A percentile compares a stretch with the other conserved stretches of the same genome.
These are phyloP conservation scores for Ceratocystis lukuohia DNA, from an alignment of 2,329 filamentous ascomycete genomes.

Conservation along the genomic window DNA sequence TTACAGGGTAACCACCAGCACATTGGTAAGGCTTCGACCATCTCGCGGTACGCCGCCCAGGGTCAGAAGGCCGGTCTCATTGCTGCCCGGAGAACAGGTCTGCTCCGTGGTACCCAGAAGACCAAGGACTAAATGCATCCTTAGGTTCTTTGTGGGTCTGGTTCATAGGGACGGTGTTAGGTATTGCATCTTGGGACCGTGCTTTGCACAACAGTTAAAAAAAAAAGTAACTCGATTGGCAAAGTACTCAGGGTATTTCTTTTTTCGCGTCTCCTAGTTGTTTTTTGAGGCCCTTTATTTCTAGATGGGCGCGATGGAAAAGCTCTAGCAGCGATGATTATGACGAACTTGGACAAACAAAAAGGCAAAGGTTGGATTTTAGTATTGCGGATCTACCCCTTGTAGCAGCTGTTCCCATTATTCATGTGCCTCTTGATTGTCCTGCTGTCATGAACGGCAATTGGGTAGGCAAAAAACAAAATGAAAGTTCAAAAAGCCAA, in stretches of 20 bases:
- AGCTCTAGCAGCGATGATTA: conserved; percentile 19
- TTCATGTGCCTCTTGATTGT: conserved; percentile 15
- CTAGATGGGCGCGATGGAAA: conserved; percentile 17
- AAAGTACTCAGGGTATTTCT: conserved; percentile 23
- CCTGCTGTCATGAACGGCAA: conserved; percentile 9
- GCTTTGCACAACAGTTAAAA: conserved; percentile 33
- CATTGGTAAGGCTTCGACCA: conserved; percentile 99
- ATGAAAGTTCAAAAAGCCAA: conserved; percentile 16
- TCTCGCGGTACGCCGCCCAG: conserved; percentile 91
- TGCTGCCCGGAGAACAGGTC: conserved; percentile 97
- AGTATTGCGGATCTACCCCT: conserved; percentile 16
- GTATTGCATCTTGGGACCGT: conserved; percentile 46
- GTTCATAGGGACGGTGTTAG: conserved; percentile 45
- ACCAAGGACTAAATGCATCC: conserved; percentile 69
- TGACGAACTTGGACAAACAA: conserved; percentile 20
- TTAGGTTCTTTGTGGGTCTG: conserved; percentile 19
- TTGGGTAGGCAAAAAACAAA: conserved; percentile 19
- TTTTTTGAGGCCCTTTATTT: conserved; percentile 12
- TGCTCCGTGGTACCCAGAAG: conserved; percentile 99
- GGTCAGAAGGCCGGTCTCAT: conserved; percentile 99
- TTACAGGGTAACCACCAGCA: conserved; percentile 96
- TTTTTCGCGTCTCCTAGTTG: conserved; percentile 17
- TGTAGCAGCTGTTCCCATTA: conserved; percentile 13
- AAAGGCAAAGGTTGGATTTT: conserved; percentile 20
- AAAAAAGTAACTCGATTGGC: conserved; percentile 34